These are phyloP conservation scores for Acacia pycnantha DNA, from an alignment of 331 rosid species.

Conservation along the genomic window DNA sequence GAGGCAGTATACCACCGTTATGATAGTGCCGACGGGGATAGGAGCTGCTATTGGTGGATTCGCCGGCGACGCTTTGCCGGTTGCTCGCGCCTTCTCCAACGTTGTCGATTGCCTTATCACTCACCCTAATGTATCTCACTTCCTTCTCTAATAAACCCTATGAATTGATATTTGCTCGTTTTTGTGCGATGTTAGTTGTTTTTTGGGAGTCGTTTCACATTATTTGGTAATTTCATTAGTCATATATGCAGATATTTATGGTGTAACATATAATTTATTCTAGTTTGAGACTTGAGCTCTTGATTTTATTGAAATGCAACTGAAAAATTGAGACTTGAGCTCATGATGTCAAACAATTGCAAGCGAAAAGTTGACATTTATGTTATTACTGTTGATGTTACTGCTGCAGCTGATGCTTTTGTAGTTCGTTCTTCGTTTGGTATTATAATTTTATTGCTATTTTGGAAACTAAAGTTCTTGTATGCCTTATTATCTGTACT, in stretches of 20 bases:
- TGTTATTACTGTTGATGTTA: neutral
- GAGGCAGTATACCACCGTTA: conserved; percentile 81
- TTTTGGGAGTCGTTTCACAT: neutral
- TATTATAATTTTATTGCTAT: too few relatives aligned
- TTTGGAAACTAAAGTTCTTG: too few relatives aligned
- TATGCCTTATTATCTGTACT: too few relatives aligned
- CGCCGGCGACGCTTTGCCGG: conserved; percentile 88
- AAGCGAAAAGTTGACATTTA: neutral
- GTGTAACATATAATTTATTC: neutral
- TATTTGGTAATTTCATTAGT: neutral
- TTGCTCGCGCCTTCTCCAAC: conserved; percentile 74
- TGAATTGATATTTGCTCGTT: neutral
- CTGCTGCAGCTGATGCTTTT: too few relatives aligned
- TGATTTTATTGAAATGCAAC: neutral
- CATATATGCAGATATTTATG: neutral
- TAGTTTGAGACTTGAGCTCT: neutral
- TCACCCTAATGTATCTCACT: conserved; percentile 71
- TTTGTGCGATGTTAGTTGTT: neutral
- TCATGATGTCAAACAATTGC: neutral
- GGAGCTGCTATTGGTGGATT: conserved; percentile 91
- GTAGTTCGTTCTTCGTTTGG: neutral
- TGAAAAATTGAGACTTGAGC: neutral
- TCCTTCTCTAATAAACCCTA: neutral
- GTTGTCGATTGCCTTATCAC: conserved; percentile 87
- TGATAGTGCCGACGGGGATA: conserved; percentile 83